phyloP scores from a whole-genome alignment of 805 yeast genomes.

The Candida khao-thaluensis region DNA sequence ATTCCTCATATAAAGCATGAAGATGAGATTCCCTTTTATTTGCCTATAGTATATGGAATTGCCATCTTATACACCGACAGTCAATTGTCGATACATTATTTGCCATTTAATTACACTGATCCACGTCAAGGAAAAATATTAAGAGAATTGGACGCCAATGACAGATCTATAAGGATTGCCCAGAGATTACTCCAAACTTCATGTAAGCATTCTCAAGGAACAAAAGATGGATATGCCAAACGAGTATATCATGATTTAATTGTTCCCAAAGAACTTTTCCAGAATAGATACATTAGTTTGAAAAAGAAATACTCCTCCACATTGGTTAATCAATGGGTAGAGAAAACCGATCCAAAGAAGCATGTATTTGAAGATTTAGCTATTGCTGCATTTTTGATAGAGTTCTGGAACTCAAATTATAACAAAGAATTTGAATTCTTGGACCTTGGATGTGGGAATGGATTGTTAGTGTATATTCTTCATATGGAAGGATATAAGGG shows the following conservation, averaged over 20 bases:
- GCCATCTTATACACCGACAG: slow-evolving; percentile 57
- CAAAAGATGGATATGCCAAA: slow-evolving; percentile 79
- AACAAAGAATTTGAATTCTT: slow-evolving; percentile 61
- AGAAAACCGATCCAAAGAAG: slow-evolving; percentile 89
- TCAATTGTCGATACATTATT: slow-evolving; percentile 68
- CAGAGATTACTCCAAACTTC: slow-evolving; percentile 77
- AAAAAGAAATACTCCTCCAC: slow-evolving; percentile 78
- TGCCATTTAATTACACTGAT: slow-evolving; percentile 49
- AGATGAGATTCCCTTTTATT: slow-evolving; percentile 77
- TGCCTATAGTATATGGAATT: slow-evolving; percentile 82
- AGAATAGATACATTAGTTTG: slow-evolving; percentile 72
- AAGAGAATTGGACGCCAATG: slow-evolving; percentile 39
- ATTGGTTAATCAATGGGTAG: slow-evolving; percentile 84
- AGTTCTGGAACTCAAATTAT: slow-evolving; percentile 65
- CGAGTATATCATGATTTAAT: slow-evolving; percentile 86
- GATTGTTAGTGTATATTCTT: slow-evolving; percentile 74
- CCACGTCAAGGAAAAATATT: slow-evolving; percentile 19
- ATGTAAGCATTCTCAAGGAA: slow-evolving; percentile 79
- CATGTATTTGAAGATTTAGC: slow-evolving; percentile 97
- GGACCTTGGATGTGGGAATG: slow-evolving; percentile 96
- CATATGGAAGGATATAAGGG: slow-evolving; percentile 79
- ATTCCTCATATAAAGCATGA: slow-evolving; percentile 65
- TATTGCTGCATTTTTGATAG: slow-evolving; percentile 90
- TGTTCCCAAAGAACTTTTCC: slow-evolving; percentile 79
- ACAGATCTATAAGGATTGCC: slow-evolving; percentile 79